phyloP scores from a whole-genome alignment of 108 stramenopile species.

The Skeletonema grethae region DNA sequence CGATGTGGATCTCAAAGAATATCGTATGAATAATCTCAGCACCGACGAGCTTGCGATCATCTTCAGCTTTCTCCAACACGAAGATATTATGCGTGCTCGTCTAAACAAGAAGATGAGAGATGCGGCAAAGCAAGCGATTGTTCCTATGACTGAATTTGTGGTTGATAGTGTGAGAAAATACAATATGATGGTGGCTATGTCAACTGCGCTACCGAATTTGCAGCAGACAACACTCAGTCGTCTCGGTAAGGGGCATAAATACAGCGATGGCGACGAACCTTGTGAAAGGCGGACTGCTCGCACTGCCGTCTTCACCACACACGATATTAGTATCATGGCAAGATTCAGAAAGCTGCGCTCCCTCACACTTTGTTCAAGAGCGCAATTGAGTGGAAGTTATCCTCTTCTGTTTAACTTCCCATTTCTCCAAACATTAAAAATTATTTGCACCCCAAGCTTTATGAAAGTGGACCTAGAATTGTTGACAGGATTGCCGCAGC shows the following conservation, averaged over 20 bases:
- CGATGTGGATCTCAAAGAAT: no score
- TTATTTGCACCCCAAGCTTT: no score
- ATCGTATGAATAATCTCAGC: background rate
- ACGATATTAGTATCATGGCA: background rate
- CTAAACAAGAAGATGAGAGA: background rate
- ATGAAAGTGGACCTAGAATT: background rate
- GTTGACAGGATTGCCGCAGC: background rate
- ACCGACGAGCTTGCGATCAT: constrained; percentile 7
- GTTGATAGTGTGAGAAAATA: background rate
- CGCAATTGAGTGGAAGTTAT: background rate
- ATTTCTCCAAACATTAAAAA: background rate
- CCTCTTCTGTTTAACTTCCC: background rate
- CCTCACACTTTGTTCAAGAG: background rate
- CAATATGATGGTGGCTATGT: background rate
- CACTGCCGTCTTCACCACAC: no score
- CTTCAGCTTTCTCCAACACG: background rate
- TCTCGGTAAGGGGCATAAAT: background rate
- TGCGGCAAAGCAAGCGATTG: background rate
- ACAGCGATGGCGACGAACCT: background rate
- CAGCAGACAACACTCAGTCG: background rate
- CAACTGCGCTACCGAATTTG: background rate
- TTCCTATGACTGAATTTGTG: background rate
- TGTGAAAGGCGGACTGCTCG: no score
- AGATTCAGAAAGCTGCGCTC: background rate
- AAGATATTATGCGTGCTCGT: constrained; percentile 2